Evolutionary conservation across 208 protist genomes (phyloP).

Genomic region (Wallacemonas sp.): DNA sequence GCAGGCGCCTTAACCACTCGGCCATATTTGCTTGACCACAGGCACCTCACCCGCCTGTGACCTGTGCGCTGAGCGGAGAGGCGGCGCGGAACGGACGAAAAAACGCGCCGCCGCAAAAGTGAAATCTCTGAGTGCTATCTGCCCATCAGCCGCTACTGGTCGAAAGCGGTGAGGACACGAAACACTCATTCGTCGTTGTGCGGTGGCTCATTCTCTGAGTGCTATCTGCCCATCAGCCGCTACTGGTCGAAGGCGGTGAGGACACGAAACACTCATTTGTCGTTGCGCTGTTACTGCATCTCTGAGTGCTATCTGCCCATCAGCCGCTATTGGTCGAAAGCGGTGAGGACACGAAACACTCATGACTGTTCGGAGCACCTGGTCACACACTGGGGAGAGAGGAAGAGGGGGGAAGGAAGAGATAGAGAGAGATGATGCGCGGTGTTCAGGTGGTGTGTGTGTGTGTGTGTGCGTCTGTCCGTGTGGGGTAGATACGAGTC

Average conservation of each 20-base stretch:
- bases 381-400: too few species aligned
- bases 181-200: conserved; percentile 7
- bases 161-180: conserved; percentile 7
- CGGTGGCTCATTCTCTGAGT: conserved; percentile 53
- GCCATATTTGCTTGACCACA: conserved; percentile 68
- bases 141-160: background rate
- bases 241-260: conserved; percentile 31
- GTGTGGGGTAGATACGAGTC: too few species aligned
- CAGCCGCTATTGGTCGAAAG: conserved; percentile 27
- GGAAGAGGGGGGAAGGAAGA: background rate
- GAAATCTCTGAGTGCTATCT: conserved; percentile 23
- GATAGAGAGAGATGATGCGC: conserved; percentile 13
- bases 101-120: background rate
- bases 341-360: conserved; percentile 54
- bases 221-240: conserved; percentile 50
- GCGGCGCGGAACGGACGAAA: background rate
- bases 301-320: conserved; percentile 64
- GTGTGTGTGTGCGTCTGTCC: too few species aligned
- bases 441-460: too few species aligned
- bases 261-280: conserved; percentile 56
- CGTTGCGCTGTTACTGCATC: too few species aligned
- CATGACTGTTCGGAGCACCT: too few species aligned
- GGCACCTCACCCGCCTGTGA: too few species aligned
- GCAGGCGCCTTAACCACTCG: conserved; percentile 91
- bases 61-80: too few species aligned